Conservation (phyloP, 1,284 basidiomycete genomes). For the Irpex sp. region DNA sequence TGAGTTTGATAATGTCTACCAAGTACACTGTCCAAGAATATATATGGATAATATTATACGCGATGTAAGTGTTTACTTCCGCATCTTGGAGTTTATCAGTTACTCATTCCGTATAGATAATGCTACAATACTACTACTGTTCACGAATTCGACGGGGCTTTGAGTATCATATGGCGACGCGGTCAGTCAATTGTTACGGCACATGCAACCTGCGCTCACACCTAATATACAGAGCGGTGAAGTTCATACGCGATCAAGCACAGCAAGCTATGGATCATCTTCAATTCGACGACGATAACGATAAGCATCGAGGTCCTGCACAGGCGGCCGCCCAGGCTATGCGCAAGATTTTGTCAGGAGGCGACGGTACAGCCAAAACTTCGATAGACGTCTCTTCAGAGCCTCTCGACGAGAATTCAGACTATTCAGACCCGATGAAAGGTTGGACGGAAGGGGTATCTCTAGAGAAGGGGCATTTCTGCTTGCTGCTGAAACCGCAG, state of each 20-base stretch:
- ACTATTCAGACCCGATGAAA: conserved; percentile 48
- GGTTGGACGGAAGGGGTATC: conserved; percentile 71
- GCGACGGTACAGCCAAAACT: conserved; percentile 33
- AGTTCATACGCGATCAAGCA: conserved; percentile 80
- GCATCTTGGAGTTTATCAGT: not conserved
- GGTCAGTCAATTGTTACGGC: conserved; percentile 39
- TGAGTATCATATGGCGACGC: conserved; percentile 85
- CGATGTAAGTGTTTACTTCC: conserved; percentile 17
- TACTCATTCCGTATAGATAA: conserved; percentile 42
- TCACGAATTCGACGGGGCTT: conserved; percentile 71
- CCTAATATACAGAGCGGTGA: conserved; percentile 56
- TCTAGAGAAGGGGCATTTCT: conserved; percentile 68
- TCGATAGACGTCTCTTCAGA: conserved; percentile 35
- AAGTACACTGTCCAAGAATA: conserved; percentile 84
- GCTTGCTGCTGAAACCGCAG: conserved; percentile 88
- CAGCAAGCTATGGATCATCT: conserved; percentile 36
- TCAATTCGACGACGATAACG: conserved; percentile 24
- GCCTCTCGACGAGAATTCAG: conserved; percentile 13
- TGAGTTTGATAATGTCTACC: conserved; percentile 87
- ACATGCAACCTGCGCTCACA: not conserved
- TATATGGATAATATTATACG: conserved; percentile 74
- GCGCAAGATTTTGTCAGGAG: conserved; percentile 54
- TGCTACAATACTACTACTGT: conserved; percentile 89
- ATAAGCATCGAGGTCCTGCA: conserved; percentile 30
- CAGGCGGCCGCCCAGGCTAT: conserved; percentile 59